Conservation (phyloP, 257 asterid species). For the Thymus quinquecostatus region DNA sequence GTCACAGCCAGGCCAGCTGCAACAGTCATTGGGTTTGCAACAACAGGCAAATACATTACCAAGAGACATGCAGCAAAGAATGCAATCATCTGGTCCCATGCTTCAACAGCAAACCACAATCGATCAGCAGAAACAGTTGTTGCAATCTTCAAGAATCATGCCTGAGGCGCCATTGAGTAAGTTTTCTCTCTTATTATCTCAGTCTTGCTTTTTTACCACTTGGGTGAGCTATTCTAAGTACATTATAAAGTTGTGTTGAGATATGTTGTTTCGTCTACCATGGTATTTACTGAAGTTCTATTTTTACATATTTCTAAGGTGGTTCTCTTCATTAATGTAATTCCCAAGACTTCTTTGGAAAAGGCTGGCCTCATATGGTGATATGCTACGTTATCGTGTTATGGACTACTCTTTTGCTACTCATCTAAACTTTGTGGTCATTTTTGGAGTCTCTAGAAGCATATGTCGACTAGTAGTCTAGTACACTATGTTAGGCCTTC, state of each 20-base stretch:
- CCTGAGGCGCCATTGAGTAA: conserved; percentile 81
- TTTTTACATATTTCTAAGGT: conserved; percentile 22
- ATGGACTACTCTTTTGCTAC: neutral
- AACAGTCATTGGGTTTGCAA: conserved; percentile 77
- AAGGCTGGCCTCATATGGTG: neutral
- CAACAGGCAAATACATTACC: conserved; percentile 65
- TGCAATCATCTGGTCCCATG: conserved; percentile 71
- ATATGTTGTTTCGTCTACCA: conserved; percentile 14
- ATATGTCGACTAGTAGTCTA: conserved; percentile 1
- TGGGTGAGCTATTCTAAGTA: neutral
- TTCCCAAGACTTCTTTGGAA: conserved; percentile 5
- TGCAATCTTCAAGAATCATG: conserved; percentile 73
- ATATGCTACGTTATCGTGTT: neutral
- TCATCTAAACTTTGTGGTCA: neutral
- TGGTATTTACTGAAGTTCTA: neutral
- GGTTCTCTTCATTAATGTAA: conserved; percentile 15
- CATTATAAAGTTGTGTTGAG: conserved; percentile 4
- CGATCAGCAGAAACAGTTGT: conserved; percentile 82
- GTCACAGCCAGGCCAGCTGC: conserved; percentile 82
- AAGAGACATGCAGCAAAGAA: conserved; percentile 86
- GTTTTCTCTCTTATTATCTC: conserved; percentile 32
- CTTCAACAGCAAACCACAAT: conserved; percentile 72
- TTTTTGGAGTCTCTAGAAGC: conserved; percentile 18
- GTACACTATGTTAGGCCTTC: neutral
- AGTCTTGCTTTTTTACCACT: conserved; percentile 3